Percentiles rank a stretch among this genome's conserved stretches.
These are phyloP conservation scores for Tilletiopsis washingtonensis DNA, from an alignment of 1,284 basidiomycete species.

Conservation along the genomic window DNA sequence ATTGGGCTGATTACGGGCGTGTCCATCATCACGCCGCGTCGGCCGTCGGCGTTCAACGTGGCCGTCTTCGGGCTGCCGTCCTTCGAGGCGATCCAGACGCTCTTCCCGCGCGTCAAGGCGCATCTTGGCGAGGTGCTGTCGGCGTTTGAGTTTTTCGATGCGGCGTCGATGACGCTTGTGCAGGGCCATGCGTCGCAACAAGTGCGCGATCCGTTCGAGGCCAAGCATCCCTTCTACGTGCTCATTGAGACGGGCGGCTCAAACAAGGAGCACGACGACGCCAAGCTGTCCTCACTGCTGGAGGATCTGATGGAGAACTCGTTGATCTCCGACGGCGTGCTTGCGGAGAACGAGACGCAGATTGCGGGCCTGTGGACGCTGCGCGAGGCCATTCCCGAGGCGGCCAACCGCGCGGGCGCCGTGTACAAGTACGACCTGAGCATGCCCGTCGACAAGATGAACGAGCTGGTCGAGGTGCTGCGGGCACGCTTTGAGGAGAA, in stretches of 20 bases:
- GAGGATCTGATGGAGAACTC: constrained; percentile 70
- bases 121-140: constrained; percentile 91
- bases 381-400: constrained; percentile 89
- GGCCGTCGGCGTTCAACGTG: constrained; percentile 58
- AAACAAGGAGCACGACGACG: constrained; percentile 86
- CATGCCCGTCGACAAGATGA: constrained; percentile 79
- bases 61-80: constrained; percentile 56
- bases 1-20: constrained; percentile 92
- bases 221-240: constrained; percentile 58
- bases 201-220: constrained; percentile 39
- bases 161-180: constrained; percentile 76
- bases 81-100: constrained; percentile 55
- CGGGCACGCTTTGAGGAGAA: constrained; percentile 65
- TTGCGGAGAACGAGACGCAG: constrained; percentile 86
- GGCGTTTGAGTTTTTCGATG: constrained; percentile 94
- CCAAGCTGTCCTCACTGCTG: constrained; percentile 81
- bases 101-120: constrained; percentile 55
- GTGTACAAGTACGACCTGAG: constrained; percentile 98
- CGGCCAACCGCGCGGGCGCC: constrained; percentile 85
- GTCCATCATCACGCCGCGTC: constrained; percentile 86
- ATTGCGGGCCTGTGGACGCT: constrained; percentile 84
- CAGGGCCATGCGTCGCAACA: constrained; percentile 55
- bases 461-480: constrained; percentile 76
- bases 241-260: constrained; percentile 89
- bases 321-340: constrained; percentile 79